Evolutionary conservation across 345 rosid genomes (phyloP).

Genomic region (Fremontodendron californicum): DNA sequence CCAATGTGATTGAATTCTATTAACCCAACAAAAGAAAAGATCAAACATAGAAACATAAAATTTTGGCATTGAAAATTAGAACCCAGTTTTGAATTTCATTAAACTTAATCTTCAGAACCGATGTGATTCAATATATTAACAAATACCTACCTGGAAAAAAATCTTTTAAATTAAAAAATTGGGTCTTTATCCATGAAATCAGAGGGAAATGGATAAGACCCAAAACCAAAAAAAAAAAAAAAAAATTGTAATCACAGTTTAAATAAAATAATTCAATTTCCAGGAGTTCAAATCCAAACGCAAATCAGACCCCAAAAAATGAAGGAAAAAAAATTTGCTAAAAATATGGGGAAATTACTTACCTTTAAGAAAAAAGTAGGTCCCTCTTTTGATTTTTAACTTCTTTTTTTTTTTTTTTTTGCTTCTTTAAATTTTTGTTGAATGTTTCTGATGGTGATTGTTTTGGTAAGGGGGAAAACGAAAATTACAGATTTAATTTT

Average conservation of each 20-base stretch:
- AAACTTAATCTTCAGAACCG: neutral
- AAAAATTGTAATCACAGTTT: neutral
- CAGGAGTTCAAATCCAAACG: conserved; percentile 5
- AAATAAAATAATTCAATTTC: neutral
- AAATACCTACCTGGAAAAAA: neutral
- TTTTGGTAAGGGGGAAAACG: neutral
- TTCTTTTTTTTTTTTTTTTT: neutral
- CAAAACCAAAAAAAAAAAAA: neutral
- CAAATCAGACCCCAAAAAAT: neutral
- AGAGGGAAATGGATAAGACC: neutral
- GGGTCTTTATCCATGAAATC: neutral
- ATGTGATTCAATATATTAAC: conserved; percentile 2
- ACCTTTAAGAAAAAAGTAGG: conserved; percentile 9
- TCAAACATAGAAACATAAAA: neutral
- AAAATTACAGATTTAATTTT: neutral
- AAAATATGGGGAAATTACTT: neutral
- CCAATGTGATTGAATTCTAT: conserved; percentile 1
- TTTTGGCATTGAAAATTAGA: neutral
- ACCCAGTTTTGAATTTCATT: conserved; percentile 11
- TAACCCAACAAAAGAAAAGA: neutral
- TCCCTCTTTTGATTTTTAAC: neutral
- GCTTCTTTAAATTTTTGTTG: neutral
- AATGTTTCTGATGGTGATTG: conserved; percentile 7
- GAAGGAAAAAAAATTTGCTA: neutral
- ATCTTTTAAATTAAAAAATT: neutral